Evolutionary conservation across 306 rosid genomes (phyloP).

Genomic region (Clitoria ternatea): DNA sequence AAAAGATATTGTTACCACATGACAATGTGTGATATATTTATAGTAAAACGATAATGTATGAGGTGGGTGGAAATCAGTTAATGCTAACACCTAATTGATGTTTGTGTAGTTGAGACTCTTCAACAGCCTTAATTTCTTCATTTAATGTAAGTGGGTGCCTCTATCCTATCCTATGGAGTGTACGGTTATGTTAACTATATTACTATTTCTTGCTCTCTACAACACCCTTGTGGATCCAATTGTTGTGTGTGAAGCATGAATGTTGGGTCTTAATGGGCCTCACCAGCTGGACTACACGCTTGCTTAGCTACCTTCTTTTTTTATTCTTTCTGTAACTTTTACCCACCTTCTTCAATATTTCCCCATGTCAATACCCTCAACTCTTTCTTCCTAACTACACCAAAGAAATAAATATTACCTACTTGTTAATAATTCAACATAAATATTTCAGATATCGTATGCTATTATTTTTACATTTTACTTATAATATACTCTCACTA

Average conservation of each 20-base stretch:
- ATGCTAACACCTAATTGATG: slow-evolving; percentile 56
- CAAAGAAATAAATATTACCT: too few species aligned
- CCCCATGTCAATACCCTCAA: not conserved
- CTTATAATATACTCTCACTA: too few species aligned
- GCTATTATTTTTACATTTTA: too few species aligned
- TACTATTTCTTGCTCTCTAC: too few species aligned
- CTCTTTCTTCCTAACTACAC: too few species aligned
- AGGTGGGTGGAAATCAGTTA: slow-evolving; percentile 59
- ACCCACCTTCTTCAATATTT: not conserved
- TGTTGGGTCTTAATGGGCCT: not conserved
- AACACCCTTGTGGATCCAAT: too few species aligned
- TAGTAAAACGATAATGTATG: not conserved
- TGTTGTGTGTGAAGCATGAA: not conserved
- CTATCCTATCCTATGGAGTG: too few species aligned
- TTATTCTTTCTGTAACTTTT: not conserved
- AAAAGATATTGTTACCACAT: not conserved
- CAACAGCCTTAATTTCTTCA: slow-evolving; percentile 56
- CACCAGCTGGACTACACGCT: not conserved
- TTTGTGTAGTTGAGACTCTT: slow-evolving; percentile 63
- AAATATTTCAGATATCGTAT: too few species aligned
- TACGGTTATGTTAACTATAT: too few species aligned
- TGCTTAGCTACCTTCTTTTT: not conserved
- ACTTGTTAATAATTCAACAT: too few species aligned
- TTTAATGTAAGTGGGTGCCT: slow-evolving; percentile 51
- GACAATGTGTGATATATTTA: not conserved